Evolutionary conservation across 352 stramenopile species (phyloP).

Genomic region (Phytophthora crassamura): DNA sequence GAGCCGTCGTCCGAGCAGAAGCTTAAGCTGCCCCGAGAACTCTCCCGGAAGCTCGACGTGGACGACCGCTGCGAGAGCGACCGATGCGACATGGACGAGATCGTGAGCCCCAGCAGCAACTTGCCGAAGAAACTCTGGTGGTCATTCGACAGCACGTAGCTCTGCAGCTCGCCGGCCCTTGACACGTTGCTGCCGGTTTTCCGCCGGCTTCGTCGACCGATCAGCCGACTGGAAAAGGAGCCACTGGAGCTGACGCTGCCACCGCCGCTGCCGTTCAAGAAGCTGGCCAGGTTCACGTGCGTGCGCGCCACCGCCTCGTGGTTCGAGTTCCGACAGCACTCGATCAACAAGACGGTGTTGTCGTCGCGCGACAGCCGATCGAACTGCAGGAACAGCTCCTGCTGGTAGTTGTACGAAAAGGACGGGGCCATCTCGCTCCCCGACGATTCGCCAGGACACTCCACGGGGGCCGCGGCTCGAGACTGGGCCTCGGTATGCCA

Average conservation of each 20-base stretch:
- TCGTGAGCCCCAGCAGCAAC: constrained; percentile 63
- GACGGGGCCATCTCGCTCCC: constrained; percentile 28
- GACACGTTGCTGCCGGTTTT: constrained; percentile 32
- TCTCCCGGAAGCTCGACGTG: constrained; percentile 34
- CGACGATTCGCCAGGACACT: constrained; percentile 26
- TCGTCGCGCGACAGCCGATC: constrained; percentile 84
- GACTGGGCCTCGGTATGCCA: constrained; percentile 89
- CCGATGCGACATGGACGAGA: constrained; percentile 71
- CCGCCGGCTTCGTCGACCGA: constrained; percentile 32
- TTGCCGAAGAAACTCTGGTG: constrained; percentile 89
- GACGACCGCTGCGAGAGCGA: constrained; percentile 45
- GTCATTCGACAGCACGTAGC: constrained; percentile 84
- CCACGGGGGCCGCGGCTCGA: constrained; percentile 48
- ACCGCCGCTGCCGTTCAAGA: constrained; percentile 60
- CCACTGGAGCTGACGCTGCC: constrained; percentile 20
- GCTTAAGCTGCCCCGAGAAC: constrained; percentile 37
- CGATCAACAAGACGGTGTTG: constrained; percentile 84
- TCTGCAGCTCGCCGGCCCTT: constrained; percentile 48
- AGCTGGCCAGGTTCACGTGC: constrained; percentile 84
- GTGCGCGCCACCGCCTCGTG: constrained; percentile 84
- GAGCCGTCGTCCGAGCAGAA: constrained; percentile 38
- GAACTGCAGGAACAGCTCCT: constrained; percentile 86
- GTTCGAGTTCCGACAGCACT: constrained; percentile 79
- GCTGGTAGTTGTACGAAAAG: constrained; percentile 78
- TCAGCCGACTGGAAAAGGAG: constrained; percentile 34